Conservation (phyloP, 768 basidiomycete genomes). For the Pluteus cervinus region DNA sequence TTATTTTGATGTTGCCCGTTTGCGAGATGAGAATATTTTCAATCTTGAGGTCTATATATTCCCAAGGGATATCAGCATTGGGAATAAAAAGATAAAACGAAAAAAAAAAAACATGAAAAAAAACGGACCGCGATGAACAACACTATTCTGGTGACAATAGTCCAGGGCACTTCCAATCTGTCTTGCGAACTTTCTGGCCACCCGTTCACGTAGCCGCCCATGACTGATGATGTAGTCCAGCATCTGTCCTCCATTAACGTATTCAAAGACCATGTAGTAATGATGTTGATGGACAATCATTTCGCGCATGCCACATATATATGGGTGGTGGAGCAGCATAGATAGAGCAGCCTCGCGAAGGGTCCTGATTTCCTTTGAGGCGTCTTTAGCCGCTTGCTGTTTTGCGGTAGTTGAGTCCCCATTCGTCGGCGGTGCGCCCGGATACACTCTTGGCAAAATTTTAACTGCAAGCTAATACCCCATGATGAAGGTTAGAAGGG, state of each 20-base stretch:
- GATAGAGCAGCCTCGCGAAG: conserved; percentile 94
- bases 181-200: conserved; percentile 94
- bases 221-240: conserved; percentile 99
- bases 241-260: conserved; percentile 99
- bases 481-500: conserved; percentile 1
- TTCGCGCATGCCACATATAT: conserved; percentile 99
- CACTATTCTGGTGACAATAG: conserved; percentile 96
- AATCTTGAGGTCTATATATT: conserved; percentile 89
- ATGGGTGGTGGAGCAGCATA: conserved; percentile 95
- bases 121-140: conserved; percentile 82
- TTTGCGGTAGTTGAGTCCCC: conserved; percentile 60
- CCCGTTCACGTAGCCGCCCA: conserved; percentile 89
- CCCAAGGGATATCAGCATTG: conserved; percentile 6
- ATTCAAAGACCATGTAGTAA: conserved; percentile 99
- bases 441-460: conserved; percentile 86
- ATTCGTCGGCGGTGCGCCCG: conserved; percentile 42
- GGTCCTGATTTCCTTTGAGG: conserved; percentile 93
- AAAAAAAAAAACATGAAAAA: conserved; percentile 3
- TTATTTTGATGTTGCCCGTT: conserved; percentile 99
- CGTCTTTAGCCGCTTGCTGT: conserved; percentile 82
- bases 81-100: conserved; percentile 6
- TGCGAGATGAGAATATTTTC: conserved; percentile 99
- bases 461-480: conserved; percentile 98
- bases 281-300: conserved; percentile 98
- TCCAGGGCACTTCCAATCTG: conserved; percentile 96